Percentiles rank a stretch among this genome's conserved stretches.
These are phyloP conservation scores for Alternaria gaisen DNA, from an alignment of 2,329 filamentous ascomycete genomes.

Conservation along the genomic window DNA sequence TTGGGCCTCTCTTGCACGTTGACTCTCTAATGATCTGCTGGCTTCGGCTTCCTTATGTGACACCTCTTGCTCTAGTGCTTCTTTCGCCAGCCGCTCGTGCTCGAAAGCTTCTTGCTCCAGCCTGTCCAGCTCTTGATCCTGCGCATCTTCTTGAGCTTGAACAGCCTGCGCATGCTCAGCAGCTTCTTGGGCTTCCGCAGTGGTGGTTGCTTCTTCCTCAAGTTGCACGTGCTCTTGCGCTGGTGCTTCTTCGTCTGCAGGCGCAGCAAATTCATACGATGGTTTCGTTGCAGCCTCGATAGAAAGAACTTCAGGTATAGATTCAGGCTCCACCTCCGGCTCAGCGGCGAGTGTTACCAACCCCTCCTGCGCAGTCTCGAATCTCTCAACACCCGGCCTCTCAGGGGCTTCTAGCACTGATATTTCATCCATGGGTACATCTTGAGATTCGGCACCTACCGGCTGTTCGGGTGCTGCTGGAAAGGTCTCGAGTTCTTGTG, in stretches of 20 bases:
- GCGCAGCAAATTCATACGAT: background rate
- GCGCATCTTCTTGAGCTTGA: constrained; percentile 1
- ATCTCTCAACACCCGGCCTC: background rate
- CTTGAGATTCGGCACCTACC: constrained; percentile 14
- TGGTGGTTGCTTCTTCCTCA: constrained; percentile 6
- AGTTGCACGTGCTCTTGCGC: constrained; percentile 6
- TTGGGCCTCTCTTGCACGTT: constrained; percentile 2
- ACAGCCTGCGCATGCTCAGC: background rate
- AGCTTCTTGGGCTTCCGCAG: constrained; percentile 3
- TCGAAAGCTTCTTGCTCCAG: constrained; percentile 14
- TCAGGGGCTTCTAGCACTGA: constrained; percentile 1
- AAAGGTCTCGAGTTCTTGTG: background rate
- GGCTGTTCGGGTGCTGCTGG: background rate
- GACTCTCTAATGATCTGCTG: constrained; percentile 5
- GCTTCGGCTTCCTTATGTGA: constrained; percentile 11
- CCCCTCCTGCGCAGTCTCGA: background rate
- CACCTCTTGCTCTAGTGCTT: background rate
- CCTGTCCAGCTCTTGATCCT: constrained; percentile 6
- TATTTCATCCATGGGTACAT: constrained; percentile 8
- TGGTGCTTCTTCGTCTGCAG: background rate
- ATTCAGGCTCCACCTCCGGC: background rate
- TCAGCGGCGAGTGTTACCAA: background rate
- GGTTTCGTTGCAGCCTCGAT: constrained; percentile 5
- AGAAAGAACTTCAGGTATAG: background rate
- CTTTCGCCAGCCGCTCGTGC: constrained; percentile 7